Conservation (phyloP, 2,329 filamentous ascomycete genomes). For the Ophiostoma sp. region DNA sequence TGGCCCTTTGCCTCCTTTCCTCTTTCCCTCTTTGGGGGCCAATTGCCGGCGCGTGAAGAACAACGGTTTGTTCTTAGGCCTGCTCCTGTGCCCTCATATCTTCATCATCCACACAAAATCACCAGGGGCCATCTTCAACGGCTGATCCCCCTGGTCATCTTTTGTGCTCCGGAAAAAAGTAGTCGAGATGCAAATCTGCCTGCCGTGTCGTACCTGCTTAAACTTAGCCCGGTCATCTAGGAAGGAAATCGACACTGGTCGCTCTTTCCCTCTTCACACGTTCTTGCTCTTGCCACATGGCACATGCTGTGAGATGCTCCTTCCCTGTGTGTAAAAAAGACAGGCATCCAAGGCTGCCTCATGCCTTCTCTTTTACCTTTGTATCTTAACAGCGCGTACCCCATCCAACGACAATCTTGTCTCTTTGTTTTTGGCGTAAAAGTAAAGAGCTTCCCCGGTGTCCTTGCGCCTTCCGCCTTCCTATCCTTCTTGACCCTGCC, state of each 20-base stretch:
- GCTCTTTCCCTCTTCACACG: neutral
- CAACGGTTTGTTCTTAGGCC: neutral
- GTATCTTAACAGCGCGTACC: neutral
- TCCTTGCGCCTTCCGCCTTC: neutral
- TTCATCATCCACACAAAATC: neutral
- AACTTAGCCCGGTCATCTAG: neutral
- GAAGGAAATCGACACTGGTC: neutral
- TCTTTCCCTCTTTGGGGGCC: slow-evolving; percentile 2
- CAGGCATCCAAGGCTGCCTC: neutral
- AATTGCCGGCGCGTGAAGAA: neutral
- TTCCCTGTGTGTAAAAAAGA: neutral
- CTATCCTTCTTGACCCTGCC: neutral
- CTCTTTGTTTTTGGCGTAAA: neutral
- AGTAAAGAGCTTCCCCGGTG: neutral
- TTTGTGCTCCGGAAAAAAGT: neutral
- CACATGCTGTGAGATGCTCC: neutral
- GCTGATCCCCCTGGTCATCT: neutral
- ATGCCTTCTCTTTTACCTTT: neutral
- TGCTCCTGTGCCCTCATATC: neutral
- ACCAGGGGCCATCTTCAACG: neutral
- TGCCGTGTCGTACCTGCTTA: neutral
- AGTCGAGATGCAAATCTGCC: slow-evolving; percentile 16
- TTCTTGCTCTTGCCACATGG: slow-evolving; percentile 9
- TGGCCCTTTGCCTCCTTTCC: neutral
- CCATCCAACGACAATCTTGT: neutral